These are phyloP conservation scores for Fusarium paranaense DNA, from an alignment of 2,329 filamentous ascomycete genomes.

Conservation along the genomic window DNA sequence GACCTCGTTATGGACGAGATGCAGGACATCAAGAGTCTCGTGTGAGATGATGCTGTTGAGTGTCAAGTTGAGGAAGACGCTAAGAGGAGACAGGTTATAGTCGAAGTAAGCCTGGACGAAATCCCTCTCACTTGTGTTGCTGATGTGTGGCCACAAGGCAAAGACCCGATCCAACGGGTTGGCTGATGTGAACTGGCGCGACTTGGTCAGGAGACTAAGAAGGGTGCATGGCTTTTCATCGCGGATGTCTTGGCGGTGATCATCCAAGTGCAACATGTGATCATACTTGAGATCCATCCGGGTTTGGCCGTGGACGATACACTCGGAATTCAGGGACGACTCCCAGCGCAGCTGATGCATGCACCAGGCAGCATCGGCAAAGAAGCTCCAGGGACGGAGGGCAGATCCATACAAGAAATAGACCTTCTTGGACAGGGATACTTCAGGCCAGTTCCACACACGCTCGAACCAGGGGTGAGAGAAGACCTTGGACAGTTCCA, in stretches of 20 bases:
- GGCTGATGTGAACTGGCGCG: conserved; percentile 6
- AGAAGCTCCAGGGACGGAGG: conserved; percentile 9
- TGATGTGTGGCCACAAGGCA: conserved; percentile 8
- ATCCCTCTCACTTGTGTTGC: neutral
- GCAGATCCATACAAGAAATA: conserved; percentile 13
- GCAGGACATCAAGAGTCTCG: conserved; percentile 8
- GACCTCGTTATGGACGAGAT: conserved; percentile 7
- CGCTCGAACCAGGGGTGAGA: conserved; percentile 12
- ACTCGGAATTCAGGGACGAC: conserved; percentile 12
- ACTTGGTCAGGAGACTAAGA: conserved; percentile 13
- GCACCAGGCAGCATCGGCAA: conserved; percentile 11
- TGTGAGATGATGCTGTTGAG: conserved; percentile 8
- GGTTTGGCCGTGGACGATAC: conserved; percentile 9
- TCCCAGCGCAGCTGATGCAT: conserved; percentile 14
- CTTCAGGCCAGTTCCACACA: conserved; percentile 13
- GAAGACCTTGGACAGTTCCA: conserved; percentile 11
- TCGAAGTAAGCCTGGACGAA: conserved; percentile 12
- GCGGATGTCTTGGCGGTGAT: conserved; percentile 1
- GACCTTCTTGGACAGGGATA: conserved; percentile 15
- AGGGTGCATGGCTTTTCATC: conserved; percentile 3
- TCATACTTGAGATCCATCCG: conserved; percentile 14
- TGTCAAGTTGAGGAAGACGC: conserved; percentile 13
- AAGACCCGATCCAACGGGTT: conserved; percentile 14
- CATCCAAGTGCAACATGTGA: conserved; percentile 12
- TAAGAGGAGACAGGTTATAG: conserved; percentile 6